phyloP scores from a whole-genome alignment of 2,329 filamentous ascomycete species.

The Orbilia javanica region DNA sequence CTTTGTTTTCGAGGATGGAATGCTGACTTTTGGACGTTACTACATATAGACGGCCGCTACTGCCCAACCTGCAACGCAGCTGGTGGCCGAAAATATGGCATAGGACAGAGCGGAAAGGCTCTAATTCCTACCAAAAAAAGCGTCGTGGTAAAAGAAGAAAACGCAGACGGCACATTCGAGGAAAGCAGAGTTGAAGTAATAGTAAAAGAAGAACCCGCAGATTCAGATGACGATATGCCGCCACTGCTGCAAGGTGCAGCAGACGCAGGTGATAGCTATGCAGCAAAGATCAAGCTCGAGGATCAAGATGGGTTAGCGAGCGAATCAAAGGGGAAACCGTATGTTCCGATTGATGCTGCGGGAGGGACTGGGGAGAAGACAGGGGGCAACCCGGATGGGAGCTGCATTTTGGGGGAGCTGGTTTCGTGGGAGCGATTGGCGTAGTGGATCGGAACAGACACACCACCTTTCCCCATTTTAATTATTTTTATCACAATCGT shows the following conservation, averaged over 20 bases:
- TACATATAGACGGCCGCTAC: slow-evolving; percentile 48
- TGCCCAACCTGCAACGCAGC: slow-evolving; percentile 56
- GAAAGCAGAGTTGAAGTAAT: slow-evolving; percentile 32
- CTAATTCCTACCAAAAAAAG: slow-evolving; percentile 30
- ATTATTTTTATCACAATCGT: not conserved
- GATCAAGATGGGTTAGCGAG: slow-evolving; percentile 30
- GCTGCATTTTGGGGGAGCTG: slow-evolving; percentile 56
- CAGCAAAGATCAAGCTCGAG: slow-evolving; percentile 35
- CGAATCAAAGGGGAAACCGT: slow-evolving; percentile 54
- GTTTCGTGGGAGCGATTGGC: slow-evolving; percentile 50
- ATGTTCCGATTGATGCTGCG: slow-evolving; percentile 57
- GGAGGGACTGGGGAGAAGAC: slow-evolving; percentile 56
- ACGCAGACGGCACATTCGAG: slow-evolving; percentile 30
- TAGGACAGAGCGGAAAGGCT: slow-evolving; percentile 46
- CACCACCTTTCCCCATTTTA: not conserved
- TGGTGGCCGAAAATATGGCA: slow-evolving; percentile 44
- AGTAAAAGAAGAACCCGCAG: slow-evolving; percentile 41
- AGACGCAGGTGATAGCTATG: slow-evolving; percentile 29
- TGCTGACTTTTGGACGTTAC: not conserved
- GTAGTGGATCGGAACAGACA: slow-evolving; percentile 9
- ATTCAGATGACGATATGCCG: slow-evolving; percentile 41
- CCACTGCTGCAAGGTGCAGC: slow-evolving; percentile 11
- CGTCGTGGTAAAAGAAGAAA: slow-evolving; percentile 47
- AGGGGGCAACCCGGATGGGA: slow-evolving; percentile 53
- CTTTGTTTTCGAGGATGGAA: not conserved